Conservation (phyloP, 148 eudicot species). For the Cornus controversa region DNA sequence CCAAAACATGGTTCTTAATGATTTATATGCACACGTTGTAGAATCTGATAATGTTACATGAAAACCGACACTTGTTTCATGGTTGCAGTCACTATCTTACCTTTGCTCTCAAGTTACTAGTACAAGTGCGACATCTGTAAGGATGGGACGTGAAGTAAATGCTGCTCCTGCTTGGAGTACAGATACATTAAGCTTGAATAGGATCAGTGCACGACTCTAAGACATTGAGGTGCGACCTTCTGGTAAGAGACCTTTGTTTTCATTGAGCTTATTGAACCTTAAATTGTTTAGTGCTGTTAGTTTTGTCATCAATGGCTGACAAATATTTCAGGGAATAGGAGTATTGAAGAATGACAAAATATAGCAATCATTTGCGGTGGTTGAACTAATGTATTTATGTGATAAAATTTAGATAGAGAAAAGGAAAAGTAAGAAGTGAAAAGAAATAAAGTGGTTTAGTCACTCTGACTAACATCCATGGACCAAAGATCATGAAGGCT, state of each 20-base stretch:
- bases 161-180: slow-evolving; percentile 22
- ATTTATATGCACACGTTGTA: slow-evolving; percentile 72
- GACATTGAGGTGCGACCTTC: slow-evolving; percentile 13
- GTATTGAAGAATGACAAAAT: background rate
- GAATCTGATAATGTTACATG: slow-evolving; percentile 93
- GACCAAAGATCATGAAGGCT: too few species aligned
- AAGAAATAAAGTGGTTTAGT: too few species aligned
- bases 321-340: background rate
- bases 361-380: background rate
- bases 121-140: slow-evolving; percentile 16
- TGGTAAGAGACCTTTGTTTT: slow-evolving; percentile 9
- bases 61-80: slow-evolving; percentile 81
- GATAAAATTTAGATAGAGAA: too few species aligned
- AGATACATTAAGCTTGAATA: slow-evolving; percentile 31
- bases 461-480: too few species aligned
- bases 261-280: slow-evolving; percentile 1
- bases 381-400: background rate
- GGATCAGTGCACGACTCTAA: slow-evolving; percentile 47
- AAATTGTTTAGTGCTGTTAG: background rate
- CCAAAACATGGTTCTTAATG: slow-evolving; percentile 64
- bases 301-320: background rate
- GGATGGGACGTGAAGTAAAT: slow-evolving; percentile 18
- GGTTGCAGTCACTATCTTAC: slow-evolving; percentile 86
- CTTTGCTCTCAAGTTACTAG: slow-evolving; percentile 55
- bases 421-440: too few species aligned